Conservation (phyloP, 768 basidiomycete genomes). For the Tulasnella sp. region DNA sequence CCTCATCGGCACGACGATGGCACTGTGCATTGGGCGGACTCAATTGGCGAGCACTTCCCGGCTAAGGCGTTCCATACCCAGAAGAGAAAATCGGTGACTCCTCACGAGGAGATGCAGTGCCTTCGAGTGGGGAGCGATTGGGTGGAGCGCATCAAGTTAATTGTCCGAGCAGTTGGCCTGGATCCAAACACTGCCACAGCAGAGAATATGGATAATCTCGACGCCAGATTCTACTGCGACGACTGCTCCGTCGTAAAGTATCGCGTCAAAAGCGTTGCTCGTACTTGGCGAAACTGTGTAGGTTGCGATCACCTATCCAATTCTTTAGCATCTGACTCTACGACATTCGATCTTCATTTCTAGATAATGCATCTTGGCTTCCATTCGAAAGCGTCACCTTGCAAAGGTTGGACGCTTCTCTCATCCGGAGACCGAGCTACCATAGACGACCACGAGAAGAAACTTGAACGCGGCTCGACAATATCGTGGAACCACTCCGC, state of each 20-base stretch:
- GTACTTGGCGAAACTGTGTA: slow-evolving; percentile 20
- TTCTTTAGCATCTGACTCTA: not conserved
- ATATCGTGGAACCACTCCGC: too few relatives aligned
- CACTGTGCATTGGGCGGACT: not conserved
- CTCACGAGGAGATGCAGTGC: not conserved
- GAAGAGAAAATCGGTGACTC: not conserved
- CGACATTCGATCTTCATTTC: not conserved
- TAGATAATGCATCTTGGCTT: not conserved
- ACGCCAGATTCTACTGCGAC: slow-evolving; percentile 17
- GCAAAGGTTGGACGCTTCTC: not conserved
- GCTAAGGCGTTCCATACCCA: not conserved
- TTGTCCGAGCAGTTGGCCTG: not conserved
- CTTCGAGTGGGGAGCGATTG: not conserved
- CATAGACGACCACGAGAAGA: not conserved
- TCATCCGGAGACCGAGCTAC: not conserved
- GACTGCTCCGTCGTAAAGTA: not conserved
- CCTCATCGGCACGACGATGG: not conserved
- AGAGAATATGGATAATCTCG: not conserved
- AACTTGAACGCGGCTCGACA: too few relatives aligned
- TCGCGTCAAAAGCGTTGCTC: not conserved
- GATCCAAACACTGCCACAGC: slow-evolving; percentile 10
- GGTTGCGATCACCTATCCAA: not conserved
- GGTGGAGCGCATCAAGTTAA: not conserved
- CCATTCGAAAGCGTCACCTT: not conserved
- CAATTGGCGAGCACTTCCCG: not conserved